Base-by-base conservation (phyloP, 2,329 filamentous ascomycete species). In the Drechslerella dactyloides region DNA sequence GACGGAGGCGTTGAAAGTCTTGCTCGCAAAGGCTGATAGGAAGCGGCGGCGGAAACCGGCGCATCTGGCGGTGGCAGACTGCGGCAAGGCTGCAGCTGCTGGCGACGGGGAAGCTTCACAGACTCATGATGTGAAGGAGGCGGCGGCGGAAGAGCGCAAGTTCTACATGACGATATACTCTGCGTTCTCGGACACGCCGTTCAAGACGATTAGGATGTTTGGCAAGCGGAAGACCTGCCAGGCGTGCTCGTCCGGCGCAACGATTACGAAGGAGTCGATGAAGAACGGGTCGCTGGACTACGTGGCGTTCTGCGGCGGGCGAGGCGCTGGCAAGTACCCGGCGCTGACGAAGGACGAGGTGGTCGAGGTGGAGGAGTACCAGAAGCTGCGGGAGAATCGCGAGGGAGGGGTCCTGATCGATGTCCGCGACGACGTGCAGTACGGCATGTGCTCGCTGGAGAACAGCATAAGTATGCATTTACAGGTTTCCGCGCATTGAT, bases 401-500 rank as follows among this genome's bases (percentile, higher is more conserved):
- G 73, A 64, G 65, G 75, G 77, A 1, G 86, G 89, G 59, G 77
- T 90, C 0, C 80, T 97, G 1, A 79, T 97, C 1, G 94, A 97
- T 75, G 91, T 96, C 0, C 84, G 94, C 1, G 91, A 96, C 75
- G 86, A 86, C 76, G 90, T 91, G 27, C 91, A 96, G 72, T 97
- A 90, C 75, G 88, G 89, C 15, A 87, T 97, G 50, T 92, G 89
- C 74, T 87, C 84, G 72, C 82, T 99, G 6, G 82, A 87, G 0
- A 89, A 89, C 0, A 91, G 90, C 24, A 80, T 96, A 56, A 97
- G 75, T 76, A 64, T 46, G 73, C 15, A 10, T 8, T 2, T 11
- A 21, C 10, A 21, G 21, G 48, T 17, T 23, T 15, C 17, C n/a
- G 10, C 63, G 33, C 21, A 44, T 70, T 19, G 21, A 23, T 33